phyloP scores from a whole-genome alignment of 495 filamentous ascomycete genomes.

The Penicillium nucicola region DNA sequence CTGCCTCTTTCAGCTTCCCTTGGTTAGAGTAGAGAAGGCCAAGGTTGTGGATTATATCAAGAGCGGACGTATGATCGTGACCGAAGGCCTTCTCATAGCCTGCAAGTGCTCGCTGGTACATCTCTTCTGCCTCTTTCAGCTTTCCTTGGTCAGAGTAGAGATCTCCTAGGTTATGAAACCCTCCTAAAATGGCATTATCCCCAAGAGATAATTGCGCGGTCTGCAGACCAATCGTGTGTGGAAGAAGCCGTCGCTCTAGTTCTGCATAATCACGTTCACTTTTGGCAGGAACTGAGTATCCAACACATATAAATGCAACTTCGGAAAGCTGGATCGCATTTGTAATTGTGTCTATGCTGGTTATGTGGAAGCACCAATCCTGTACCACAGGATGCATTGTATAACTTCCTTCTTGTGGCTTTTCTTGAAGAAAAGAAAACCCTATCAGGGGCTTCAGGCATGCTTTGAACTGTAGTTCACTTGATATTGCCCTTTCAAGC shows the following conservation, averaged over 20 bases:
- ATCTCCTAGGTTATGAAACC: conserved; percentile 13
- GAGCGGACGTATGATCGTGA: background rate
- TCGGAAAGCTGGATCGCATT: conserved; percentile 11
- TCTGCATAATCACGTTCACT: conserved; percentile 21
- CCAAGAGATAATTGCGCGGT: no score
- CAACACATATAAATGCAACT: conserved; percentile 25
- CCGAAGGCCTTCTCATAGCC: background rate
- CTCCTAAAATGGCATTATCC: no score
- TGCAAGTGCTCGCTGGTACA: background rate
- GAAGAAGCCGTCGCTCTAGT: conserved; percentile 34
- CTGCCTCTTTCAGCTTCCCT: background rate
- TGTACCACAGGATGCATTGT: conserved; percentile 31
- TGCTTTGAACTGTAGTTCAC: conserved; percentile 26
- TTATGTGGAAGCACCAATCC: conserved; percentile 31
- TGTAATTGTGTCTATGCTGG: conserved; percentile 3
- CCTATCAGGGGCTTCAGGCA: conserved; percentile 25
- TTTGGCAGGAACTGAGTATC: conserved; percentile 18
- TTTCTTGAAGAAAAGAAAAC: conserved; percentile 29
- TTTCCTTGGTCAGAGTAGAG: conserved; percentile 26
- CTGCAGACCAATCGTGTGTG: conserved; percentile 30
- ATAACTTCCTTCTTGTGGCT: conserved; percentile 29
- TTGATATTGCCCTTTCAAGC: conserved; percentile 24
- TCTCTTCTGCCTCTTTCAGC: conserved; percentile 14
- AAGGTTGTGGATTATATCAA: background rate
- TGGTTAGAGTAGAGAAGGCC: background rate